Evolutionary conservation across 2,329 filamentous ascomycete species (phyloP).

Genomic region (Cadophora sp.): DNA sequence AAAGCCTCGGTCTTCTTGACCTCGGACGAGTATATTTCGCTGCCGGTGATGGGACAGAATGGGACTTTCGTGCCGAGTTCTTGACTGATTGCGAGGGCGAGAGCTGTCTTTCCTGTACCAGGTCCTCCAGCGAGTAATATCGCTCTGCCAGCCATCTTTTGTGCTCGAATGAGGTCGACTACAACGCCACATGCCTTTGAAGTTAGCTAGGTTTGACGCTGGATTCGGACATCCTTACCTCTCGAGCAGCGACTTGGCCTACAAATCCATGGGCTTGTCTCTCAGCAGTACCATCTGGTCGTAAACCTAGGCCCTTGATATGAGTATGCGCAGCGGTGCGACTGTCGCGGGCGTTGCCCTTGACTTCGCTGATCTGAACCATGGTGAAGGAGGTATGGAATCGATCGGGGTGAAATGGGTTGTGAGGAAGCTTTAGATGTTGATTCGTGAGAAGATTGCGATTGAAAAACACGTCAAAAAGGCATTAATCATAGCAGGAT

Average conservation of each 20-base stretch:
- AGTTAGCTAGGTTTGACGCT: conserved; percentile 69
- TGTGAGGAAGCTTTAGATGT: background rate
- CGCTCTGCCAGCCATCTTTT: conserved; percentile 97
- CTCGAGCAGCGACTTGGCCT: conserved; percentile 85
- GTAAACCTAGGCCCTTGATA: conserved; percentile 92
- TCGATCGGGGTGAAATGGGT: background rate
- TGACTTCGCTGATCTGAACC: conserved; percentile 93
- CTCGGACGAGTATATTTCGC: conserved; percentile 96
- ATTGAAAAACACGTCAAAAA: conserved; percentile 20
- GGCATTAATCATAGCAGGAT: conserved; percentile 21
- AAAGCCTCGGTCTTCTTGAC: conserved; percentile 99
- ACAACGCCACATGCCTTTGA: conserved; percentile 88
- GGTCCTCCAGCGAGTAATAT: conserved; percentile 93
- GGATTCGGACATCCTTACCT: conserved; percentile 62
- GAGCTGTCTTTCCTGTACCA: conserved; percentile 95
- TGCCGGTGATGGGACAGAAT: conserved; percentile 97
- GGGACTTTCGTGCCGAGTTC: conserved; percentile 98
- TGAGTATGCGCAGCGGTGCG: conserved; percentile 96
- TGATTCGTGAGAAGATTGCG: conserved; percentile 9
- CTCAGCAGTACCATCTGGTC: conserved; percentile 85
- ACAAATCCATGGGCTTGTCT: conserved; percentile 83
- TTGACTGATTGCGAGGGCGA: conserved; percentile 94
- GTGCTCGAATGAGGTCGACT: conserved; percentile 92
- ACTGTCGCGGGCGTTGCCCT: conserved; percentile 93
- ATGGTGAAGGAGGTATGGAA: conserved; percentile 54